A percentile compares a stretch with the other conserved stretches of the same genome.
Evolutionary conservation across 2,329 filamentous ascomycete species (phyloP).

Genomic region (Penicillium olsonii): DNA sequence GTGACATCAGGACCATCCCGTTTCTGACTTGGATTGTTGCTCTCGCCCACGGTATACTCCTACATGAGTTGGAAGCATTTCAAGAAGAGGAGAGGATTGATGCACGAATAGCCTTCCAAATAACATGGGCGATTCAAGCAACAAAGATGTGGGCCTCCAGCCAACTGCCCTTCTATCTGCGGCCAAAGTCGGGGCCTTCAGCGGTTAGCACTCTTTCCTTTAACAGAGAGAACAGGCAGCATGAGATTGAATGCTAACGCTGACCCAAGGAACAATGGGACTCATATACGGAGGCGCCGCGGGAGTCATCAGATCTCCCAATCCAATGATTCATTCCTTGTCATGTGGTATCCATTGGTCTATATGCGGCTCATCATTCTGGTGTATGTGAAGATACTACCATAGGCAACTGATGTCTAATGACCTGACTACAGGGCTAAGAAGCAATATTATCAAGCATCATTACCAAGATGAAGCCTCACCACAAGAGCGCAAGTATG

Average conservation of each 20-base stretch:
- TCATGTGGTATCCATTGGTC: conserved; percentile 80
- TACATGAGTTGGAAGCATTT: conserved; percentile 3
- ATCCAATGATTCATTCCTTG: conserved; percentile 68
- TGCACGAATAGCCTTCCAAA: conserved; percentile 9
- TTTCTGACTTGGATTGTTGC: neutral
- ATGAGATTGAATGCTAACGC: conserved; percentile 1
- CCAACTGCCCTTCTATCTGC: conserved; percentile 39
- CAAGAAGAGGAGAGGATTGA: conserved; percentile 4
- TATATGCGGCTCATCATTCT: conserved; percentile 73
- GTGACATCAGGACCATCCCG: neutral
- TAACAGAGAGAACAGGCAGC: neutral
- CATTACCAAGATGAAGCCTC: conserved; percentile 55
- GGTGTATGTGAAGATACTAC: conserved; percentile 57
- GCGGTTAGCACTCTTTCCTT: conserved; percentile 49
- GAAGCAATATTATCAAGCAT: conserved; percentile 49
- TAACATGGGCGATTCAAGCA: conserved; percentile 32
- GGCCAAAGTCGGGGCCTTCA: conserved; percentile 60
- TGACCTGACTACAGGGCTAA: conserved; percentile 33
- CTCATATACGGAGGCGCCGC: conserved; percentile 66
- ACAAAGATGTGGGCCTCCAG: conserved; percentile 17
- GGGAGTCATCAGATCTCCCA: conserved; percentile 69
- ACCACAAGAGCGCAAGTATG: conserved; percentile 61
- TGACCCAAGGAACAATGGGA: conserved; percentile 48
- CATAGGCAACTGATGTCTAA: conserved; percentile 8
- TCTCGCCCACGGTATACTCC: neutral